These are phyloP conservation scores for Aspergillus diversus DNA, from an alignment of 495 filamentous ascomycete species.

Conservation along the genomic window DNA sequence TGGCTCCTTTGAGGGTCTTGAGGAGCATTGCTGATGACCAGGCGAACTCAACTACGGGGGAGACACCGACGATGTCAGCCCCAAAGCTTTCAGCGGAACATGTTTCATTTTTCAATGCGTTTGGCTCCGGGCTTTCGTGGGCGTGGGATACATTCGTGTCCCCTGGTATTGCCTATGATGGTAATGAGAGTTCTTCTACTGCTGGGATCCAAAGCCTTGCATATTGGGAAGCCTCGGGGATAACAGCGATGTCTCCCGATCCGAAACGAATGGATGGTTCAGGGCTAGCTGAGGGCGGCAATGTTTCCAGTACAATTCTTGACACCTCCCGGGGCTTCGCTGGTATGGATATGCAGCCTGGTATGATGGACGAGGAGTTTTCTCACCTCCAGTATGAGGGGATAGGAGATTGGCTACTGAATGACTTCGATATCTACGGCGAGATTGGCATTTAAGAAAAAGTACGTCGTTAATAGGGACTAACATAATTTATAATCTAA, in stretches of 20 bases:
- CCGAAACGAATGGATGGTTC: not conserved
- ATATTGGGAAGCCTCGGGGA: not conserved
- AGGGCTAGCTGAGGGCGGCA: not conserved
- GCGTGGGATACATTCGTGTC: slow-evolving; percentile 4
- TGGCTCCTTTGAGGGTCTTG: slow-evolving; percentile 27
- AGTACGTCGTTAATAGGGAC: too few species aligned
- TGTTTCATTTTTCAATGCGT: not conserved
- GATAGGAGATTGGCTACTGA: slow-evolving; percentile 8
- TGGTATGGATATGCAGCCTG: not conserved
- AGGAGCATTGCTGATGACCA: slow-evolving; percentile 23
- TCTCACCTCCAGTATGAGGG: slow-evolving; percentile 1
- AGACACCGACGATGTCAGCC: not conserved
- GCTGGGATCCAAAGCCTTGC: not conserved
- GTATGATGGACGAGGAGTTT: not conserved
- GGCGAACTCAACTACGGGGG: not conserved
- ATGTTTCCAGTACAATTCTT: not conserved
- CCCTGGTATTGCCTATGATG: not conserved
- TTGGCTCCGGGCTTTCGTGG: slow-evolving; percentile 9
- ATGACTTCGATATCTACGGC: slow-evolving; percentile 4
- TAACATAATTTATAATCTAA: too few species aligned
- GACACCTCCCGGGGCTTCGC: not conserved
- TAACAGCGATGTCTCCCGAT: not conserved
- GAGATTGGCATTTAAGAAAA: not conserved
- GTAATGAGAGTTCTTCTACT: not conserved
- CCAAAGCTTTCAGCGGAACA: not conserved